Percentiles rank a stretch among this genome's conserved stretches.
Evolutionary conservation across 441 rosid species (phyloP).

Genomic region (Daphne laureola): DNA sequence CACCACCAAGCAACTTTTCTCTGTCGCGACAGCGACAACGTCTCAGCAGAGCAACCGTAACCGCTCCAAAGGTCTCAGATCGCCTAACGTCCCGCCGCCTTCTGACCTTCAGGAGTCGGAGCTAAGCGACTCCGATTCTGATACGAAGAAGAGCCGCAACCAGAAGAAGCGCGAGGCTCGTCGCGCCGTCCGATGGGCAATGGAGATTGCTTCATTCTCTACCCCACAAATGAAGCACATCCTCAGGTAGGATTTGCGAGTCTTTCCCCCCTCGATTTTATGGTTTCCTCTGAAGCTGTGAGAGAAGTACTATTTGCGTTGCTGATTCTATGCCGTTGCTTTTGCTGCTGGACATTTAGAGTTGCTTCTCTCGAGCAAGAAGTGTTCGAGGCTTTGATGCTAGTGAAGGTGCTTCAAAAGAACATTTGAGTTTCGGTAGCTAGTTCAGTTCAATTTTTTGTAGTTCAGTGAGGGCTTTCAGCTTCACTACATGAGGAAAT

Average conservation of each 20-base stretch:
- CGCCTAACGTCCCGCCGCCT: conserved; percentile 21
- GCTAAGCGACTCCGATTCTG: conserved; percentile 40
- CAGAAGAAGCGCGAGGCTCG: conserved; percentile 85
- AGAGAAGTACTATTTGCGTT: too few species aligned
- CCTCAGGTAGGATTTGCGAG: conserved; percentile 29
- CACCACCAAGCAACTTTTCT: conserved; percentile 11
- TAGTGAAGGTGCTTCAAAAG: conserved; percentile 54
- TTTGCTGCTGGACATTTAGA: conserved; percentile 22
- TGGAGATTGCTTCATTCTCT: conserved; percentile 70
- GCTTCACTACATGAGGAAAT: not conserved
- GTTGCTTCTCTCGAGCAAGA: conserved; percentile 57
- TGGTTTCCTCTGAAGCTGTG: not conserved
- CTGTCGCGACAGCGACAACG: conserved; percentile 21
- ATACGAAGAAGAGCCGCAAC: conserved; percentile 51
- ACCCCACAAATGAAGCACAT: conserved; percentile 56
- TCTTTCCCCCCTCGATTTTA: too few species aligned
- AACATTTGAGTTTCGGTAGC: not conserved
- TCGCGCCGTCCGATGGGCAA: conserved; percentile 72
- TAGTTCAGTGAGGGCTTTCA: not conserved
- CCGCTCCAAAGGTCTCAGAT: conserved; percentile 26
- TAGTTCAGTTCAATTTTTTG: not conserved
- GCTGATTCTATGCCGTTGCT: not conserved
- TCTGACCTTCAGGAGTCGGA: conserved; percentile 21
- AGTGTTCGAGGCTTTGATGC: conserved; percentile 65
- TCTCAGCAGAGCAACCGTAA: conserved; percentile 21